phyloP scores from a whole-genome alignment of 140 eudicot genomes.

The Erigeron philadelphicus region DNA sequence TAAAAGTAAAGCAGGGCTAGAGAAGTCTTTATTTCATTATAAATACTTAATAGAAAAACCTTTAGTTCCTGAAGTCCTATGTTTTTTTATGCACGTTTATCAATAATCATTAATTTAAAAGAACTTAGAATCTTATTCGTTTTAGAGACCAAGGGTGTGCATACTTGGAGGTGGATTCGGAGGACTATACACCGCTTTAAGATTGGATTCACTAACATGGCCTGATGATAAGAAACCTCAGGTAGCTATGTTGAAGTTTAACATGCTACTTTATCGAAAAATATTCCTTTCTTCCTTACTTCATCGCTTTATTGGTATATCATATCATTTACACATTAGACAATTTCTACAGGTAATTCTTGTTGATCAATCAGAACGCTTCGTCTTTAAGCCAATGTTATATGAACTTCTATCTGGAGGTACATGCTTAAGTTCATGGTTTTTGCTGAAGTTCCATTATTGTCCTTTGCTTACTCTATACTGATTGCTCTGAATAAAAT shows the following conservation, averaged over 20 bases:
- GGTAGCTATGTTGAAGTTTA: constrained; percentile 38
- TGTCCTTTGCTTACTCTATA: background rate
- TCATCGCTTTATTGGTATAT: constrained; percentile 12
- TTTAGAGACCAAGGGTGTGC: constrained; percentile 96
- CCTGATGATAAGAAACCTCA: constrained; percentile 96
- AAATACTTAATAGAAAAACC: background rate
- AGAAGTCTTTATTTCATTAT: background rate
- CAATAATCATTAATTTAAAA: background rate
- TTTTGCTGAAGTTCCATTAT: background rate
- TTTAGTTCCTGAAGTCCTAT: background rate
- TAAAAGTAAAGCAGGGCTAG: background rate
- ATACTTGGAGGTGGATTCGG: constrained; percentile 99
- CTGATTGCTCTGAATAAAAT: constrained; percentile 16
- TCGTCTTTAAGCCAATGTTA: constrained; percentile 94
- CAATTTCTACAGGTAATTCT: constrained; percentile 64
- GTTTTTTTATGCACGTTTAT: constrained; percentile 6
- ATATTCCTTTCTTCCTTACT: constrained; percentile 2
- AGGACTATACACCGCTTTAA: constrained; percentile 90
- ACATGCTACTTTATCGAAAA: background rate
- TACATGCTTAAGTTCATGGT: constrained; percentile 30
- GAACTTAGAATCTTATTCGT: constrained; percentile 11
- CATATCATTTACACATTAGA: background rate
- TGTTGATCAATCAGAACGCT: constrained; percentile 88
- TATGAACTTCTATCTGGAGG: constrained; percentile 98
- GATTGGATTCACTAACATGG: constrained; percentile 96